These are phyloP conservation scores for Citeromyces matritensis DNA, from an alignment of 805 yeast genomes.

Conservation along the genomic window DNA sequence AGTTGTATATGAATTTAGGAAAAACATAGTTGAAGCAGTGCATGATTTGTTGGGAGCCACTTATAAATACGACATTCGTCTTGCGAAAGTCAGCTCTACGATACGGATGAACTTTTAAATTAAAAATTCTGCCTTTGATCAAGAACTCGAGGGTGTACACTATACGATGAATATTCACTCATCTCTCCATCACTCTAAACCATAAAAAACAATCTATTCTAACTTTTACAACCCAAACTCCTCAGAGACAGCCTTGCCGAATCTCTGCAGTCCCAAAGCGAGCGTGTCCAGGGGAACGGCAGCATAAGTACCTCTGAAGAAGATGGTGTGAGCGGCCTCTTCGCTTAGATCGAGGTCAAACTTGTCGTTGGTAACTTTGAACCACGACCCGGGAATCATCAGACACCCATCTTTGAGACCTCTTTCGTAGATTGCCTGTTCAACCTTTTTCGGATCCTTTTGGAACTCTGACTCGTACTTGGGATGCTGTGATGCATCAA, in stretches of 20 bases:
- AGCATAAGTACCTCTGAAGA: conserved; percentile 82
- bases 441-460: conserved; percentile 49
- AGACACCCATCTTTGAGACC: conserved; percentile 14
- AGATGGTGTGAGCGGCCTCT: conserved; percentile 30
- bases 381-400: conserved; percentile 80
- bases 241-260: conserved; percentile 44
- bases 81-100: no score
- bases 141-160: no score
- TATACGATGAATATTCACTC: no score
- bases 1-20: no score
- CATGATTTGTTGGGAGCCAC: no score
- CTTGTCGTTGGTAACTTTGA: conserved; percentile 36
- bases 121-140: no score
- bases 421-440: conserved; percentile 31
- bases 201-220: not conserved
- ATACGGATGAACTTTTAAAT: no score
- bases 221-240: conserved; percentile 28
- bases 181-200: no score
- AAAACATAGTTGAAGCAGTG: no score
- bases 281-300: conserved; percentile 64
- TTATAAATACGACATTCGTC: no score
- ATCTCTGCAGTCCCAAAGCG: conserved; percentile 46
- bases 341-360: conserved; percentile 22
- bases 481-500: conserved; percentile 76
- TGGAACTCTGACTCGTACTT: conserved; percentile 41